phyloP scores from a whole-genome alignment of 176 grass and related monocot genomes.

The Luzula sylvatica region DNA sequence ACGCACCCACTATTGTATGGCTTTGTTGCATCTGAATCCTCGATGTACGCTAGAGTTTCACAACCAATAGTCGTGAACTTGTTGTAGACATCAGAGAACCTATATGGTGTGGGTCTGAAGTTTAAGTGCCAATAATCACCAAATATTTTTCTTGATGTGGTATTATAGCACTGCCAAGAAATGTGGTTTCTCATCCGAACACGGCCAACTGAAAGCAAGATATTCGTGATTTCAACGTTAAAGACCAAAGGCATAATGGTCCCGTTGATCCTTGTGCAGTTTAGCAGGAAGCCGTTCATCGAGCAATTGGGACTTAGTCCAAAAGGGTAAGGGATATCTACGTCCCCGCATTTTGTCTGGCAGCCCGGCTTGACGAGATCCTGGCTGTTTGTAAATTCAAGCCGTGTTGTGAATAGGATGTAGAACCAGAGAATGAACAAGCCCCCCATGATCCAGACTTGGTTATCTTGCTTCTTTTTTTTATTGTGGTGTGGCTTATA shows the following conservation, averaged over 20 bases:
- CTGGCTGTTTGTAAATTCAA: background rate
- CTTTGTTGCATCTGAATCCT: accelerated
- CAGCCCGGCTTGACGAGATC: background rate
- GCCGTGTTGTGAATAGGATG: background rate
- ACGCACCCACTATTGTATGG: constrained; percentile 21
- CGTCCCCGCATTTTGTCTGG: background rate
- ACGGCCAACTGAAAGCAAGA: background rate
- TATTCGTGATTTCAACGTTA: background rate
- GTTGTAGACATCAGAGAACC: constrained; percentile 17
- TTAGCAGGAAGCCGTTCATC: background rate
- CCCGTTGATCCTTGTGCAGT: background rate
- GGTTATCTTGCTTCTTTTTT: no score
- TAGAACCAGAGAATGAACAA: no score
- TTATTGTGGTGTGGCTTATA: no score
- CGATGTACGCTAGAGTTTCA: constrained; percentile 11
- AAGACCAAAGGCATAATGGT: background rate
- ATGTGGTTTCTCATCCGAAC: background rate
- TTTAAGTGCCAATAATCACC: background rate
- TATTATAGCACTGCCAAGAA: background rate
- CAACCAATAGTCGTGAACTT: constrained; percentile 36
- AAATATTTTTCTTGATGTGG: background rate
- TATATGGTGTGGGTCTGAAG: background rate
- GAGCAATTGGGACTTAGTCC: background rate
- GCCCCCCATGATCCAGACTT: no score
- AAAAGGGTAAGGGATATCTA: background rate